phyloP scores from a whole-genome alignment of 352 stramenopile genomes.

The Phytopythium helicoides region DNA sequence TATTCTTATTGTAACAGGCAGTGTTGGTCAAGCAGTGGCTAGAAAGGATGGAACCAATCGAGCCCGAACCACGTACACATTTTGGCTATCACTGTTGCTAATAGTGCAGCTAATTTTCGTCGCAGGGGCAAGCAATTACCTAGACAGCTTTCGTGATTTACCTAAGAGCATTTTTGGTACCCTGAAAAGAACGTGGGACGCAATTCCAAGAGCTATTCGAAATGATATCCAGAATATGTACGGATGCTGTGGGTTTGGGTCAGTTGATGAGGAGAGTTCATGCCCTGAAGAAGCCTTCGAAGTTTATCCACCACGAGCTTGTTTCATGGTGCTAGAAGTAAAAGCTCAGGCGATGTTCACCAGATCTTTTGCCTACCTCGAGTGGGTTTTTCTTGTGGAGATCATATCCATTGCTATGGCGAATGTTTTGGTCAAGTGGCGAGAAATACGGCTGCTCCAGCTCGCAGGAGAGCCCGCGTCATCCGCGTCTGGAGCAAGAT shows the following conservation, averaged over 20 bases:
- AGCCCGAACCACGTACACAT: slow-evolving; percentile 28
- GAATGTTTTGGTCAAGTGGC: slow-evolving; percentile 56
- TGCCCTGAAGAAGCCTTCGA: slow-evolving; percentile 55
- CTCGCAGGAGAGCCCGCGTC: slow-evolving; percentile 22
- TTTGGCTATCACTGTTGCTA: slow-evolving; percentile 23
- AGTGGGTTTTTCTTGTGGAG: slow-evolving; percentile 33
- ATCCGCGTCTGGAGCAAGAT: slow-evolving; percentile 6
- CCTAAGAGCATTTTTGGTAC: slow-evolving; percentile 19
- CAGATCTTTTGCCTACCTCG: slow-evolving; percentile 34
- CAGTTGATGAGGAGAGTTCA: slow-evolving; percentile 24
- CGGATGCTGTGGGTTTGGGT: slow-evolving; percentile 52
- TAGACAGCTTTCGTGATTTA: slow-evolving; percentile 37
- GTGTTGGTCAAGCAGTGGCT: slow-evolving; percentile 22
- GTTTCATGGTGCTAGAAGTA: slow-evolving; percentile 18
- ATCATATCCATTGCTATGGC: slow-evolving; percentile 28
- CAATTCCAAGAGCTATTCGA: slow-evolving; percentile 14
- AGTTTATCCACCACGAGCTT: slow-evolving; percentile 31
- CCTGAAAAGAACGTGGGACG: slow-evolving; percentile 27
- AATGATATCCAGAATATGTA: slow-evolving; percentile 34
- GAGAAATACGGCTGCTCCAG: slow-evolving; percentile 34
- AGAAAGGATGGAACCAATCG: slow-evolving; percentile 23
- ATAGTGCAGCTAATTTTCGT: slow-evolving; percentile 34
- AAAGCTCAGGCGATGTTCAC: slow-evolving; percentile 34
- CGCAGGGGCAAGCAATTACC: slow-evolving; percentile 28
- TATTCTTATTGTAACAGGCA: slow-evolving; percentile 19